Conservation (phyloP, 2,329 filamentous ascomycete genomes). For the Rhynchosporium secalis region DNA sequence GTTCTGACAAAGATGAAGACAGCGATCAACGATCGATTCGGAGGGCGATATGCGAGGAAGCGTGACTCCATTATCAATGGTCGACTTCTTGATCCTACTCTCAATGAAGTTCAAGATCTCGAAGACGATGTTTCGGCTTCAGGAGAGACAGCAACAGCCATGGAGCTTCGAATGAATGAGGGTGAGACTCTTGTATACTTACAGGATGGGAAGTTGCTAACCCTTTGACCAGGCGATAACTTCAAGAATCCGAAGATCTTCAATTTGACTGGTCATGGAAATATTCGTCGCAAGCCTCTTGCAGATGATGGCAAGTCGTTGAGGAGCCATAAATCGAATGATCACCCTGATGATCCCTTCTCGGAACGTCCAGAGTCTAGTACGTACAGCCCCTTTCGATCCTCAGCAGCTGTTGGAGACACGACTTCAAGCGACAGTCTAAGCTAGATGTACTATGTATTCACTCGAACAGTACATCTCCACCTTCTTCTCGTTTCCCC, state of each 20-base stretch:
- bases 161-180: slow-evolving; percentile 32
- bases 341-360: slow-evolving; percentile 26
- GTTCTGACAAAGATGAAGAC: slow-evolving; percentile 29
- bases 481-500: too few relatives aligned
- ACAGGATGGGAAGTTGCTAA: too few relatives aligned
- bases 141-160: slow-evolving; percentile 11
- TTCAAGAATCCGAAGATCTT: slow-evolving; percentile 24
- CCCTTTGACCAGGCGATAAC: slow-evolving; percentile 24
- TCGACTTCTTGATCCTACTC: slow-evolving; percentile 17
- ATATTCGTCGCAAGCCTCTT: slow-evolving; percentile 26
- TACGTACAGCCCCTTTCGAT: not conserved
- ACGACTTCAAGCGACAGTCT: not conserved
- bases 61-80: slow-evolving; percentile 24
- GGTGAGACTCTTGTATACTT: slow-evolving; percentile 16
- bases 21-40: slow-evolving; percentile 27
- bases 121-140: slow-evolving; percentile 19
- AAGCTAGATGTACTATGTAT: not conserved
- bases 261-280: slow-evolving; percentile 27
- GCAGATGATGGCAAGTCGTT: slow-evolving; percentile 25
- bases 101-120: slow-evolving; percentile 16
- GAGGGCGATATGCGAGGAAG: slow-evolving; percentile 19
- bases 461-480: not conserved
- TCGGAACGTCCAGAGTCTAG: slow-evolving; percentile 19
- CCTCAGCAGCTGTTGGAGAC: not conserved
- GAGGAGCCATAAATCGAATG: slow-evolving; percentile 24